Conservation (phyloP, 2,329 filamentous ascomycete genomes). For the Fusarium brevicatenulatum region DNA sequence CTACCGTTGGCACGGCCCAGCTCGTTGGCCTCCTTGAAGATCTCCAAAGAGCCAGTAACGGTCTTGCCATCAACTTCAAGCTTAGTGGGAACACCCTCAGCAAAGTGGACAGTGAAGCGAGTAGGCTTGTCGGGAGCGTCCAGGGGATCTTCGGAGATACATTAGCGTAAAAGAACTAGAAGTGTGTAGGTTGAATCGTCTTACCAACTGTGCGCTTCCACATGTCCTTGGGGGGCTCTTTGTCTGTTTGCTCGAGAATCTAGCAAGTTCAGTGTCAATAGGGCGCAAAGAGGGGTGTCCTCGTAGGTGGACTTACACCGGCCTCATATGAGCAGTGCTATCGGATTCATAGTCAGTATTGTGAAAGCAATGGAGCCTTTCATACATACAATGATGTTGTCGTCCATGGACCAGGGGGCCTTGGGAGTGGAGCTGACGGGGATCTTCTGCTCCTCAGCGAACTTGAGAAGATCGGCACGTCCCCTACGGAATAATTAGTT, state of each 20-base stretch:
- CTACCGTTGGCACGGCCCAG: conserved; percentile 56
- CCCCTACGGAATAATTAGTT: conserved; percentile 8
- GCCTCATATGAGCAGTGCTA: conserved; percentile 31
- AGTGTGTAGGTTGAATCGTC: rapidly evolving
- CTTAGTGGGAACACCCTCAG: conserved; percentile 74
- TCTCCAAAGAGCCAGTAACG: conserved; percentile 70
- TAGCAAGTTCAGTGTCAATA: neutral
- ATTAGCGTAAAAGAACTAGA: neutral
- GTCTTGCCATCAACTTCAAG: conserved; percentile 63
- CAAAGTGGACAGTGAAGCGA: conserved; percentile 72
- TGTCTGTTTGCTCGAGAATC: conserved; percentile 59
- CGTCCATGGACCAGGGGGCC: conserved; percentile 72
- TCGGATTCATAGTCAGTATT: neutral
- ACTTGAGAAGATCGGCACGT: conserved; percentile 72
- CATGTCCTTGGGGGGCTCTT: conserved; percentile 73
- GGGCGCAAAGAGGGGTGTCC: rapidly evolving
- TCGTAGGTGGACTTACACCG: too few relatives aligned
- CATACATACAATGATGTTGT: conserved; percentile 30
- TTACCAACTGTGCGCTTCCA: conserved; percentile 67
- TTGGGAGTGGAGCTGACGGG: conserved; percentile 79
- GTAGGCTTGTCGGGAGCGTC: conserved; percentile 71
- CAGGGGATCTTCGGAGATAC: conserved; percentile 58
- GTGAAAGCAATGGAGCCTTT: neutral
- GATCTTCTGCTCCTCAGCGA: conserved; percentile 72
- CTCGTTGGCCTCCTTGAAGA: conserved; percentile 66